A percentile compares a stretch with the other conserved stretches of the same genome.
Conservation (phyloP, 345 rosid genomes). For the Gossypium thurberi region DNA sequence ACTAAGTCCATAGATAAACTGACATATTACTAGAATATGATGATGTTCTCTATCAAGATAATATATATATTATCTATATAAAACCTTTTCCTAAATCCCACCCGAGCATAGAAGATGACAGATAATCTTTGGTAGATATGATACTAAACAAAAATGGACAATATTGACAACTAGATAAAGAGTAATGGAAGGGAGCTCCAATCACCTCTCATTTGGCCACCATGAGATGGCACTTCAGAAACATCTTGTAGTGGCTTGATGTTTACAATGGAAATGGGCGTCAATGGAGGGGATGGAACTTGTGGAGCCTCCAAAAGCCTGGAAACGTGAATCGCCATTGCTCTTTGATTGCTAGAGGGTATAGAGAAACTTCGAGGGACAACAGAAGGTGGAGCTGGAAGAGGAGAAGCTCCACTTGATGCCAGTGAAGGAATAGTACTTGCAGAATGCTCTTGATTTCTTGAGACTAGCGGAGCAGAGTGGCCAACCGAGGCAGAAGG, state of each 20-base stretch:
- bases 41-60: not conserved
- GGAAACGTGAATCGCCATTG: slow-evolving; percentile 38
- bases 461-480: slow-evolving; percentile 69
- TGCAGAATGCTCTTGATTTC: slow-evolving; percentile 54
- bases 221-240: slow-evolving; percentile 38
- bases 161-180: not conserved
- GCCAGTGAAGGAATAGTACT: slow-evolving; percentile 30
- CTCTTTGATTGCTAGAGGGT: slow-evolving; percentile 78
- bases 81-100: not conserved
- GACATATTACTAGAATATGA: not conserved
- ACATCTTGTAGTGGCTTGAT: slow-evolving; percentile 28
- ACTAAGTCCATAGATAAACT: not conserved
- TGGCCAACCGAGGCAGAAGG: slow-evolving; percentile 51
- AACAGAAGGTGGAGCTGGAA: slow-evolving; percentile 66
- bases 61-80: not conserved
- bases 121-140: not conserved
- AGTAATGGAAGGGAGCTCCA: not conserved
- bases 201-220: slow-evolving; percentile 71
- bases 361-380: slow-evolving; percentile 77
- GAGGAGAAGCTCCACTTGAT: slow-evolving; percentile 55
- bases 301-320: slow-evolving; percentile 37
- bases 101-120: not conserved
- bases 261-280: slow-evolving; percentile 56
- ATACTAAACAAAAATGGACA: not conserved
- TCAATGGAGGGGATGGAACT: slow-evolving; percentile 63